These are phyloP conservation scores for Syzygium jambos DNA, from an alignment of 345 rosid genomes.

Conservation along the genomic window DNA sequence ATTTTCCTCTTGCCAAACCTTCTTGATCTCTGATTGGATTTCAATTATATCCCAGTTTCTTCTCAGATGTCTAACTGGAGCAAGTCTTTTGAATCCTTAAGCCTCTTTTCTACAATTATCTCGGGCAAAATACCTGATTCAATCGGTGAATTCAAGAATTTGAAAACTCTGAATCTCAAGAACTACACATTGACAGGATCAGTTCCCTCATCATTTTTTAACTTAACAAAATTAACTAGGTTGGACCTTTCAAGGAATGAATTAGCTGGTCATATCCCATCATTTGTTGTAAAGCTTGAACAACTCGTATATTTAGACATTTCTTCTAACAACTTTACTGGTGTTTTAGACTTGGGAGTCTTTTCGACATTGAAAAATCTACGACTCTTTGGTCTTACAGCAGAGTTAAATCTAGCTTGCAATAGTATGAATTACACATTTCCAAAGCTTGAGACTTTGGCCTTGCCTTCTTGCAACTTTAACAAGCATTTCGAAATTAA, in stretches of 20 bases:
- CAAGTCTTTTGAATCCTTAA: background rate
- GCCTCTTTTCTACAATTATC: background rate
- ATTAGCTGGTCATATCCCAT: background rate
- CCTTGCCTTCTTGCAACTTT: background rate
- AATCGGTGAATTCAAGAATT: background rate
- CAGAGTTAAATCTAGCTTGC: background rate
- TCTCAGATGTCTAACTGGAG: background rate
- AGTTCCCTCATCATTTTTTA: background rate
- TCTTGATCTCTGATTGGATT: background rate
- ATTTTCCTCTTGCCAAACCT: background rate
- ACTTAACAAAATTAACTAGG: background rate
- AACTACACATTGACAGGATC: background rate
- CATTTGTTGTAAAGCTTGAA: background rate
- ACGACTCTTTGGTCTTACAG: fast-evolving
- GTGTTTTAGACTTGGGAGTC: background rate
- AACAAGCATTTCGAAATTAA: too few relatives aligned
- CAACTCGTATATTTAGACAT: background rate
- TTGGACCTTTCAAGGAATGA: background rate
- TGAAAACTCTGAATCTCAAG: fast-evolving
- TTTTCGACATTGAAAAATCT: background rate
- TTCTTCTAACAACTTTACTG: background rate
- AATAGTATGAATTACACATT: background rate
- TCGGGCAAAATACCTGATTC: background rate
- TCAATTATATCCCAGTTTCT: background rate
- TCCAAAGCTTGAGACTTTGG: background rate